A percentile compares a stretch with the other conserved stretches of the same genome.
phyloP scores from a whole-genome alignment of 129 eudicot genomes.

The Apium graveolens region DNA sequence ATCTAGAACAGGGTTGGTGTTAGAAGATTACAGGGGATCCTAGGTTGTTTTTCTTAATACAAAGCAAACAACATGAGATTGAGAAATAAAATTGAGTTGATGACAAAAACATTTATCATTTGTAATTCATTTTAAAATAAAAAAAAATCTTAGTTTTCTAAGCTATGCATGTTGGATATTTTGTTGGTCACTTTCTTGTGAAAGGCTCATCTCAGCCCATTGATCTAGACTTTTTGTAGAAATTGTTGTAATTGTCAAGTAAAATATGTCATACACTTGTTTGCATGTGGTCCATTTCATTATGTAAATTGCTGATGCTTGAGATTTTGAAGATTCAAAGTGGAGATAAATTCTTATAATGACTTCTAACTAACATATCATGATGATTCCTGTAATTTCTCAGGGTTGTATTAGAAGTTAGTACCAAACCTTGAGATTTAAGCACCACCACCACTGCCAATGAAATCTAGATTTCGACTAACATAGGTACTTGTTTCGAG shows the following conservation, averaged over 20 bases:
- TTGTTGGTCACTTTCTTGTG: neutral
- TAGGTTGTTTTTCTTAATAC: neutral
- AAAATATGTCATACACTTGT: neutral
- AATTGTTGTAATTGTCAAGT: neutral
- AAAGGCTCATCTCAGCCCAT: neutral
- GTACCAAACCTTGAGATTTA: neutral
- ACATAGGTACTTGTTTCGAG: neutral
- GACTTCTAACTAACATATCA: neutral
- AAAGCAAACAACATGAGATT: neutral
- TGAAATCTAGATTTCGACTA: neutral
- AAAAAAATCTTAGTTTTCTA: neutral
- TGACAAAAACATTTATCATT: neutral
- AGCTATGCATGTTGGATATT: neutral
- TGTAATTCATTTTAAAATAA: neutral
- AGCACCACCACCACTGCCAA: neutral
- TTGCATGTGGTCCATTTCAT: neutral
- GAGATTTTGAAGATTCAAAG: neutral
- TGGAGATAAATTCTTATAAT: neutral
- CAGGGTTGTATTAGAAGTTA: neutral
- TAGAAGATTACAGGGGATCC: neutral
- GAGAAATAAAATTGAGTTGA: neutral
- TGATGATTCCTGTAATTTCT: neutral
- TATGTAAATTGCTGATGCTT: neutral
- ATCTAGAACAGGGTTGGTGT: too few species aligned
- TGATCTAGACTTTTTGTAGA: conserved; percentile 1